Evolutionary conservation across 78 protist species (phyloP).

Genomic region (Tieghemostelium lacteum): DNA sequence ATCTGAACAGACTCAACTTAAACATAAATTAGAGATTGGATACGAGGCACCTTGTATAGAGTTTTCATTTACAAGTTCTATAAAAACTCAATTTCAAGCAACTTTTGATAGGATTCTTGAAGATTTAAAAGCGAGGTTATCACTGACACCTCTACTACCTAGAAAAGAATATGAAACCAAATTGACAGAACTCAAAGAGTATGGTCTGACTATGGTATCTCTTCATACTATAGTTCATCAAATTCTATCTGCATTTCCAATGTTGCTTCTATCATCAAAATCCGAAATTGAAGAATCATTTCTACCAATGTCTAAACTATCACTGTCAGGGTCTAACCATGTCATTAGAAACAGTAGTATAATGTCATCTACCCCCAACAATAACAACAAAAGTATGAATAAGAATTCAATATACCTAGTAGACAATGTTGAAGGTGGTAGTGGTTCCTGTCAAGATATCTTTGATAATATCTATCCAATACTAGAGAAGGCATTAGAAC

Average conservation of each 20-base stretch:
- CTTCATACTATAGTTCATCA: slow-evolving; percentile 66
- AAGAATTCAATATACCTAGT: slow-evolving; percentile 26
- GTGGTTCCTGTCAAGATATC: slow-evolving; percentile 61
- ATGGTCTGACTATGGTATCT: slow-evolving; percentile 20
- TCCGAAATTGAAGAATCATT: slow-evolving; percentile 48
- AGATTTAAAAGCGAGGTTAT: slow-evolving; percentile 4
- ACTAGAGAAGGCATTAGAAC: slow-evolving; percentile 1
- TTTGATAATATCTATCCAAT: slow-evolving; percentile 33
- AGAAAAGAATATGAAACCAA: slow-evolving; percentile 47
- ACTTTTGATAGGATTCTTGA: slow-evolving; percentile 16
- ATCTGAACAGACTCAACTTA: slow-evolving; percentile 2
- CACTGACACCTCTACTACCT: background rate
- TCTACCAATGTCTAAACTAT: background rate
- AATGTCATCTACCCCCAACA: background rate
- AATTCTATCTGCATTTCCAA: slow-evolving; percentile 27
- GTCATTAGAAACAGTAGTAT: background rate
- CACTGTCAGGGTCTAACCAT: background rate
- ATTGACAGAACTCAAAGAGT: background rate
- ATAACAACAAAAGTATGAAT: background rate
- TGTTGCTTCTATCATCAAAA: slow-evolving; percentile 11
- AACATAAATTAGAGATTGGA: slow-evolving; percentile 5
- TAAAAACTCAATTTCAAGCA: slow-evolving; percentile 9
- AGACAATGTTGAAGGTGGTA: slow-evolving; percentile 63
- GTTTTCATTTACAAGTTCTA: slow-evolving; percentile 21
- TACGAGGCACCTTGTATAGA: slow-evolving; percentile 65